Evolutionary conservation across 2,329 filamentous ascomycete species (phyloP), one percentile per base, ranked within the genome.

Genomic region (Kalaharituber pfeilii): DNA sequence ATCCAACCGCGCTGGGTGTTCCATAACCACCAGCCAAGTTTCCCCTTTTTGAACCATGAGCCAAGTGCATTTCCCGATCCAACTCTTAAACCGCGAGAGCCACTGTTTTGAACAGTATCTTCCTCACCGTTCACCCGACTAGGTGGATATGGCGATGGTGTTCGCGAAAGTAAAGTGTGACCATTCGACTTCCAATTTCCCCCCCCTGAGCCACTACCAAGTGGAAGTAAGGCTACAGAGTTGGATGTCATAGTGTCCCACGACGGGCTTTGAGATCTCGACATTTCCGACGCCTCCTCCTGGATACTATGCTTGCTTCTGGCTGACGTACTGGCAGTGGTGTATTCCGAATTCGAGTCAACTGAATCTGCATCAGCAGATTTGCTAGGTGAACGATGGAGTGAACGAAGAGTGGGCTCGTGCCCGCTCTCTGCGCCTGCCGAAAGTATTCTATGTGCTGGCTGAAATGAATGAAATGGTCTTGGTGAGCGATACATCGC

Each of bases 1-100:
- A 61, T 58, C 56, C 58, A 53, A 15, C 62, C 62, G 30, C 53
- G 55, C 36, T 58, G 55, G 25, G 60, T 59, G 47, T 54, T 58
- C 56, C 60, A 59, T 27, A 61, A 52, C 62, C 62, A 56, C 50
- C 51, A 53, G 26, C 57, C 56, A 9, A 60, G 39, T 52, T 51
- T 56, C 5, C 58, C 58, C 26, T 53, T 45, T 44, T 50, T 51
- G 20, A 22, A 30, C 58, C 56, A 61, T 18, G 54, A 51, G 13
- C 30, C 33, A 26, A 50, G 22, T 25, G 15, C 33, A 44, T 45
- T 6, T 54, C 53, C 8, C 27, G 33, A 20, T 15, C 29, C 26
- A 27, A 18, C 24, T 42, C 22, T 27, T 56, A 55, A 22, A 47
- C 51, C 15, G 11, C 30, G 26, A 13, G 13, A 13, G 15, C 27